phyloP scores from a whole-genome alignment of 179 eudicot species.

The Heliamphora pulchella region DNA sequence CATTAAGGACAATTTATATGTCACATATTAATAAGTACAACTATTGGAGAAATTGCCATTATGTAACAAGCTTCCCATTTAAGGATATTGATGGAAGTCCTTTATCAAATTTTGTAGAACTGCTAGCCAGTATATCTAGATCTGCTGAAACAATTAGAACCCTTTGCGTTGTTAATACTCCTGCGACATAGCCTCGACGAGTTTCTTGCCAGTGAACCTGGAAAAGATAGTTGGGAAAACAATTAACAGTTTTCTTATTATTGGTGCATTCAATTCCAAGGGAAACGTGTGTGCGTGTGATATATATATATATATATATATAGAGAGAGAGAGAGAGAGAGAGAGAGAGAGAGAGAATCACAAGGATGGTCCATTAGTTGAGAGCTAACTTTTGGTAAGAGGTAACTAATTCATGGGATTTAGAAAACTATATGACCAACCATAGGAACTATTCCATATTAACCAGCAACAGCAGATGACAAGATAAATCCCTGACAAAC shows the following conservation, averaged over 20 bases:
- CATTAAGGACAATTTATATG: conserved; percentile 15
- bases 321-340: neutral
- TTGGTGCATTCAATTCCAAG: neutral
- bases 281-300: neutral
- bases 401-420: neutral
- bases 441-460: neutral
- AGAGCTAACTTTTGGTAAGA: neutral
- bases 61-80: conserved; percentile 1
- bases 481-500: neutral
- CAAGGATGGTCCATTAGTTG: neutral
- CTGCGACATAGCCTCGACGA: conserved; percentile 91
- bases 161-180: conserved; percentile 78
- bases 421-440: neutral
- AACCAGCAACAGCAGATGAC: neutral
- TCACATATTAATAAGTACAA: conserved; percentile 5
- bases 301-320: neutral
- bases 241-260: conserved; percentile 3
- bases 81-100: conserved; percentile 99
- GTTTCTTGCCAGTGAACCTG: conserved; percentile 99
- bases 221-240: conserved; percentile 11
- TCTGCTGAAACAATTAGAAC: conserved; percentile 89
- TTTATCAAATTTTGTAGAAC: conserved; percentile 76
- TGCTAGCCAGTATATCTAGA: conserved; percentile 74
- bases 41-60: neutral
- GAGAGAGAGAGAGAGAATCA: conserved; percentile 6